phyloP scores from a whole-genome alignment of 2,329 filamentous ascomycete genomes.

The Sporothrix mexicana region DNA sequence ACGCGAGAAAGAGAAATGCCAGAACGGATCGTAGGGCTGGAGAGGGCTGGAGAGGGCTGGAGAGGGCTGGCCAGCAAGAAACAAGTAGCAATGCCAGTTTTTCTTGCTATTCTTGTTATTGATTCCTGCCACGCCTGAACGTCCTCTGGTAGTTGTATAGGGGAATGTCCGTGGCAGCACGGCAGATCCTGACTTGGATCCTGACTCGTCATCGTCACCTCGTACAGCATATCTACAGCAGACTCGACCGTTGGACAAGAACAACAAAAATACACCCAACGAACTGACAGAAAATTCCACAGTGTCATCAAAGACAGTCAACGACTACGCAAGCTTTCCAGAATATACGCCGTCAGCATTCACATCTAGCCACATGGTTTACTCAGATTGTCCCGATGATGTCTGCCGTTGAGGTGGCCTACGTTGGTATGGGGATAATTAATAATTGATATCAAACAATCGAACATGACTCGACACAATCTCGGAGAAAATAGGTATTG shows the following conservation, averaged over 20 bases:
- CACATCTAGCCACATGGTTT: neutral
- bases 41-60: neutral
- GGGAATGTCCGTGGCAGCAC: conserved; percentile 10
- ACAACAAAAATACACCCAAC: neutral
- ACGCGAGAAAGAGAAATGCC: neutral
- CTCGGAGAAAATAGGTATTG: too few species aligned
- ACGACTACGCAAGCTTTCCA: conserved; percentile 15
- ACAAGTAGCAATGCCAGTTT: neutral
- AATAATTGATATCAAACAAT: too few species aligned
- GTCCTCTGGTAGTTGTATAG: neutral
- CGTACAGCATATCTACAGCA: too few species aligned
- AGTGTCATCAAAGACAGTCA: neutral
- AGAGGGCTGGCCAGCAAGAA: conserved; percentile 11
- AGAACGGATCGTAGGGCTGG: neutral
- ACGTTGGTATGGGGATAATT: neutral
- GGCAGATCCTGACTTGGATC: neutral
- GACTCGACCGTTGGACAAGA: conserved; percentile 19
- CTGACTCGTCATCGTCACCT: conserved; percentile 22
- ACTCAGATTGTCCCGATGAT: neutral
- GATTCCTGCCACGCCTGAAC: neutral
- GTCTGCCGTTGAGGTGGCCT: neutral
- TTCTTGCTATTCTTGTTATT: neutral
- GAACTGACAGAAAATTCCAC: neutral
- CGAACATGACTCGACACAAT: neutral
- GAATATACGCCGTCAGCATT: neutral